Percentiles rank a stretch among this genome's conserved stretches.
These are phyloP conservation scores for Diutina rugosa DNA, from an alignment of 1,139 yeast species.

Conservation along the genomic window DNA sequence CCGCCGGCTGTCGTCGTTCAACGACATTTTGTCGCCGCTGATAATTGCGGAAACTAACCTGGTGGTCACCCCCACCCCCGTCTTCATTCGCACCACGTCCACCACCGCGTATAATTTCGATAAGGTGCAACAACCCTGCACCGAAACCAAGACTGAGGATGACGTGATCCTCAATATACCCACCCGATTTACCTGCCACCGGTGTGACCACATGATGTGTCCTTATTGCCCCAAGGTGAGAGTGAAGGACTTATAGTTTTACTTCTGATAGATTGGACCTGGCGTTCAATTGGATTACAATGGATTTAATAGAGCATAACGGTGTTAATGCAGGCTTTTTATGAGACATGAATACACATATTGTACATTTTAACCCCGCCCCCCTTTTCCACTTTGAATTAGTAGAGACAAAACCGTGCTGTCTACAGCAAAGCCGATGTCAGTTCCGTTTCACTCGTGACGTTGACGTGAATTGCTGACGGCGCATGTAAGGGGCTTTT, in stretches of 20 bases:
- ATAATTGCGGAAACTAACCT: background rate
- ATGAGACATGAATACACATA: no score
- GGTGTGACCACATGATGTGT: conserved; percentile 43
- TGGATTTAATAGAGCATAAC: background rate
- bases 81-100: background rate
- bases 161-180: conserved; percentile 15
- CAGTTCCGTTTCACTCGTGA: background rate
- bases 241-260: conserved; percentile 14
- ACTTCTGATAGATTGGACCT: background rate
- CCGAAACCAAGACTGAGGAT: conserved; percentile 12
- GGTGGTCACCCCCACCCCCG: conserved; percentile 1
- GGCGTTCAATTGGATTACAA: background rate
- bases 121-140: background rate
- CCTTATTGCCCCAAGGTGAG: conserved; percentile 38
- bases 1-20: background rate
- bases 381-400: no score
- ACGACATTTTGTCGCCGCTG: background rate
- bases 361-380: no score
- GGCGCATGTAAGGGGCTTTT: background rate
- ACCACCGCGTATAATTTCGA: background rate
- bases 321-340: background rate
- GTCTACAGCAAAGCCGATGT: no score
- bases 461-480: background rate
- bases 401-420: no score
- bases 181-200: conserved; percentile 28